A percentile compares a stretch with the other conserved stretches of the same genome.
Evolutionary conservation across 768 basidiomycete genomes (phyloP).

Genomic region (Boletus bicolor): DNA sequence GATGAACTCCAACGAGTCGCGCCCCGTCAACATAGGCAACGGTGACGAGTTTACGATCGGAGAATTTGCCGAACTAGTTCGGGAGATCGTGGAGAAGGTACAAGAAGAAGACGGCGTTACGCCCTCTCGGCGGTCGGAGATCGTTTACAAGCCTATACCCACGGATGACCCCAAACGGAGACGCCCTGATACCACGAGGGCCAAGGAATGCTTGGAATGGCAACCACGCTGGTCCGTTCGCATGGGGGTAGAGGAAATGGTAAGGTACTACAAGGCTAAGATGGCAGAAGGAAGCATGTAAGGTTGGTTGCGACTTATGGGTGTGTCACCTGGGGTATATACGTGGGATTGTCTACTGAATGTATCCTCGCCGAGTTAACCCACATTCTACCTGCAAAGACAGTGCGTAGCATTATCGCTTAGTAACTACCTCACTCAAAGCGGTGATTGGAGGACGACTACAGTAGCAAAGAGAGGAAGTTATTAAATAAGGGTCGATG

Average conservation of each 20-base stretch:
- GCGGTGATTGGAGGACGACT: no score
- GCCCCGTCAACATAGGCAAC: conserved; percentile 96
- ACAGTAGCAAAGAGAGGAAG: no score
- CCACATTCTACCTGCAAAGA: no score
- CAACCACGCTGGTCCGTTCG: conserved; percentile 90
- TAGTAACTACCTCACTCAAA: no score
- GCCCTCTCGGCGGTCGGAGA: conserved; percentile 50
- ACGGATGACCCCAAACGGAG: conserved; percentile 94
- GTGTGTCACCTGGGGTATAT: background rate
- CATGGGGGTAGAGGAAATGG: conserved; percentile 95
- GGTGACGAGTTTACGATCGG: conserved; percentile 94
- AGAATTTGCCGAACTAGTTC: conserved; percentile 89
- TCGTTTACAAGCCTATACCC: conserved; percentile 79
- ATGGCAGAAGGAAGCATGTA: conserved; percentile 82
- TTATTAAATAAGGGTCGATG: no score
- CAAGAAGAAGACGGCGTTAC: conserved; percentile 75
- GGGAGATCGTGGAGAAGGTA: conserved; percentile 90
- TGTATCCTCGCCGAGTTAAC: background rate
- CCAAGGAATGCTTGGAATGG: conserved; percentile 82
- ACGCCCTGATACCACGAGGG: conserved; percentile 88
- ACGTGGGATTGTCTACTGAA: background rate
- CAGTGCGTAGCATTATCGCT: no score
- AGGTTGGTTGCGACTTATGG: background rate
- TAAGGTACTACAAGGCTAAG: conserved; percentile 87
- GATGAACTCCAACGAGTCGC: conserved; percentile 93